A percentile compares a stretch with the other conserved stretches of the same genome.
These are phyloP conservation scores for Aspergillus terreus DNA, from an alignment of 2,329 filamentous ascomycete species.

Conservation along the genomic window DNA sequence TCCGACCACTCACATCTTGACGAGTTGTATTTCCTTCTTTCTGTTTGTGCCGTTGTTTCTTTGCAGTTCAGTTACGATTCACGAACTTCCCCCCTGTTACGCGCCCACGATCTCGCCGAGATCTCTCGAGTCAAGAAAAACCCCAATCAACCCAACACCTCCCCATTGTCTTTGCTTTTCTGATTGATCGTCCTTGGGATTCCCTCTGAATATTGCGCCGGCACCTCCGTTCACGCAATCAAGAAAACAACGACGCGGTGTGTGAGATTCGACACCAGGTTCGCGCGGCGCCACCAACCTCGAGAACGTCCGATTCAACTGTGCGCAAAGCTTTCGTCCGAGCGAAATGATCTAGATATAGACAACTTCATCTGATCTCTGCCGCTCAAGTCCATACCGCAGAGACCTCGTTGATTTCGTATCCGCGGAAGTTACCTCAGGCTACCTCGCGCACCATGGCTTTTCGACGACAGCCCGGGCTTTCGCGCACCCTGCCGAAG, in stretches of 20 bases:
- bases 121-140: conserved; percentile 8
- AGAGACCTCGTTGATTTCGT: neutral
- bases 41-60: conserved; percentile 5
- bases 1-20: conserved; percentile 23
- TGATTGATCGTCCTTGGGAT: too few relatives aligned
- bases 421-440: conserved; percentile 2
- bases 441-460: conserved; percentile 27
- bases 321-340: conserved; percentile 1
- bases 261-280: conserved; percentile 3
- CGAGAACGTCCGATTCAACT: neutral
- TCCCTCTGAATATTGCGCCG: too few relatives aligned
- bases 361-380: neutral
- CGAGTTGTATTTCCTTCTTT: conserved; percentile 17
- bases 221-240: conserved; percentile 6
- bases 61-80: conserved; percentile 18
- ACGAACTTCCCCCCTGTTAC: conserved; percentile 13
- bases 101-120: conserved; percentile 9
- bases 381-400: conserved; percentile 6
- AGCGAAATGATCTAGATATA: conserved; percentile 16
- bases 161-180: too few relatives aligned
- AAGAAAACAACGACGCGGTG: conserved; percentile 1
- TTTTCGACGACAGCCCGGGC: conserved; percentile 31
- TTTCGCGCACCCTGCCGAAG: conserved; percentile 46
- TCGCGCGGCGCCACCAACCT: conserved; percentile 1
- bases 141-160: too few relatives aligned